These are phyloP conservation scores for Antitrichia curtipendula DNA, from an alignment of 225 moss, liverwort and hornwort species.

Conservation along the genomic window DNA sequence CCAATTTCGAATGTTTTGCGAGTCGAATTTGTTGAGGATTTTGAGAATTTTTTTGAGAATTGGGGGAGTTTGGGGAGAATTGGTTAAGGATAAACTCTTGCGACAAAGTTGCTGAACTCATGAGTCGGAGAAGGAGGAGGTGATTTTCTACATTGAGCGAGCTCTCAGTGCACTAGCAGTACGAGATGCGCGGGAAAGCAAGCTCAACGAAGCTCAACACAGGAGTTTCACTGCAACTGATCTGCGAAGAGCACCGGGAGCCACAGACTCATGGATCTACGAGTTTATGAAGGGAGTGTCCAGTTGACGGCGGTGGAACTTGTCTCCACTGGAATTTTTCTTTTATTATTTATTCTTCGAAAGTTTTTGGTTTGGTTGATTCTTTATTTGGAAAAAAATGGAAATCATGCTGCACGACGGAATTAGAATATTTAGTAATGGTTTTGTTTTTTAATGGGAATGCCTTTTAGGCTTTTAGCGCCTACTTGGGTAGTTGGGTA, in stretches of 20 bases:
- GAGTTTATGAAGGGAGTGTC: background rate
- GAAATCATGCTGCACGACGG: background rate
- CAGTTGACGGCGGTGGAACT: background rate
- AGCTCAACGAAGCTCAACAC: background rate
- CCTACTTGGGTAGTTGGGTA: background rate
- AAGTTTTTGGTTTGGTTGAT: background rate
- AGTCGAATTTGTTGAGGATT: background rate
- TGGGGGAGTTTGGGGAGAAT: background rate
- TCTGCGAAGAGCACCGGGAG: background rate
- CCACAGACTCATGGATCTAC: background rate
- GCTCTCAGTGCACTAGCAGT: background rate
- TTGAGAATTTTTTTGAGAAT: background rate
- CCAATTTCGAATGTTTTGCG: background rate
- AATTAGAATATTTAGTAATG: background rate
- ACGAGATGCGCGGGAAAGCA: background rate
- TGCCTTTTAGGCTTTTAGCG: background rate
- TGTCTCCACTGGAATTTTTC: background rate
- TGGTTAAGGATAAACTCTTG: background rate
- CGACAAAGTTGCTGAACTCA: too few species aligned
- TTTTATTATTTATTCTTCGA: background rate
- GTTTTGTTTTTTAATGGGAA: background rate
- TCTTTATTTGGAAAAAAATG: background rate
- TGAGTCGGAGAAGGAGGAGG: background rate
- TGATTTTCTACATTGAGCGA: background rate
- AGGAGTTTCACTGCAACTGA: background rate